Percentiles rank a stretch among this genome's conserved stretches.
phyloP scores from a whole-genome alignment of 345 rosid genomes.

The Balakata baccata region DNA sequence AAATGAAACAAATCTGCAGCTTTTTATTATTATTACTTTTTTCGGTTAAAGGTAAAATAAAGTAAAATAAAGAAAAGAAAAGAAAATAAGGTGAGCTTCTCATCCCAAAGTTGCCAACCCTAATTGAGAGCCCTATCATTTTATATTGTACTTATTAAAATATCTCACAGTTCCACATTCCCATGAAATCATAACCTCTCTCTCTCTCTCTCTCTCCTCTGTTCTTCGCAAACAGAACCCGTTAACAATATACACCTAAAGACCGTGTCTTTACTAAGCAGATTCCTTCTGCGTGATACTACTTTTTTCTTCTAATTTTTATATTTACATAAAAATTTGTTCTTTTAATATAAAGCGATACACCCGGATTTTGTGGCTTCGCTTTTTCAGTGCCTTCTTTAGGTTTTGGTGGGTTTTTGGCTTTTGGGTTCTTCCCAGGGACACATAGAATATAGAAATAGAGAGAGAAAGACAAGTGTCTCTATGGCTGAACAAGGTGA shows the following conservation, averaged over 20 bases:
- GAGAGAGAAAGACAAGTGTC: background rate
- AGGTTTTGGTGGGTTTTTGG: background rate
- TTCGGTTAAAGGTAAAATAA: too few relatives aligned
- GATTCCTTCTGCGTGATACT: background rate
- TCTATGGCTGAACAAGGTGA: slow-evolving; percentile 26
- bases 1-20: too few relatives aligned
- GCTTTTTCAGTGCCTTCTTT: background rate
- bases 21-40: too few relatives aligned
- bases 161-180: background rate
- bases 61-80: too few relatives aligned
- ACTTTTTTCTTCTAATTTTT: background rate
- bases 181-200: background rate
- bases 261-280: slow-evolving; percentile 12
- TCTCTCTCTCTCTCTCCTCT: background rate
- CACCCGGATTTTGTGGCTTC: slow-evolving; percentile 17
- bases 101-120: slow-evolving; percentile 21
- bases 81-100: too few relatives aligned
- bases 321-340: too few relatives aligned
- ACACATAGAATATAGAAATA: too few relatives aligned
- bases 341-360: background rate
- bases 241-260: background rate
- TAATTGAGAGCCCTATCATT: slow-evolving; percentile 23
- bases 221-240: background rate
- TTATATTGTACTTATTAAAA: background rate
- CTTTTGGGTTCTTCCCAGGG: background rate